Evolutionary conservation across 352 stramenopile genomes (phyloP).

Genomic region (Pythium aquatile): DNA sequence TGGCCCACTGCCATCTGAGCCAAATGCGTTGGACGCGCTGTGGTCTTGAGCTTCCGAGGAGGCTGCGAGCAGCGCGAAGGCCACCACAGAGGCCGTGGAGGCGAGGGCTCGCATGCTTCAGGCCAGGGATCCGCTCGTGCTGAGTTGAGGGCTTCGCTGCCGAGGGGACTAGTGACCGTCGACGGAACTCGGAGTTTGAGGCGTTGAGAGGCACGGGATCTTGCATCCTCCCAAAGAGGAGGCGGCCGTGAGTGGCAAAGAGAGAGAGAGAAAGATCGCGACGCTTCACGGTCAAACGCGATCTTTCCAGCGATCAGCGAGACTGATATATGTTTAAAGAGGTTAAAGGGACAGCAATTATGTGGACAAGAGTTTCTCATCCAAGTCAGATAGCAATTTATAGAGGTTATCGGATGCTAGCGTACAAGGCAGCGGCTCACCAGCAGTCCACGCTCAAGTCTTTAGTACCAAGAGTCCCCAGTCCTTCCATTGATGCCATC

Average conservation of each 20-base stretch:
- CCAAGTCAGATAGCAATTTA: too few species aligned
- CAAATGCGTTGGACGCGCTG: not conserved
- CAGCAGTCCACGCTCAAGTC: too few species aligned
- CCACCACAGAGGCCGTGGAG: not conserved
- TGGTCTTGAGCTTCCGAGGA: not conserved
- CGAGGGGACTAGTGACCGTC: not conserved
- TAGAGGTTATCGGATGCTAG: too few species aligned
- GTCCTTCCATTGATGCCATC: too few species aligned
- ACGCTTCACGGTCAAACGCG: not conserved
- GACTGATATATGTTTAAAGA: not conserved
- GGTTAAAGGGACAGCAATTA: not conserved
- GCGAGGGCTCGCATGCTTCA: not conserved
- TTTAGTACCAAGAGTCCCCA: too few species aligned
- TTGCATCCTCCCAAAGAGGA: not conserved
- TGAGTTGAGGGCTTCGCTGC: too few species aligned
- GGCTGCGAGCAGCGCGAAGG: not conserved
- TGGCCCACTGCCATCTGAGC: not conserved
- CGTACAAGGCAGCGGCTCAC: too few species aligned
- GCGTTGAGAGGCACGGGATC: not conserved
- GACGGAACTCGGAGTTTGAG: not conserved
- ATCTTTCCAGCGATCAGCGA: not conserved
- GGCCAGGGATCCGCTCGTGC: not conserved
- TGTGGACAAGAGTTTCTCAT: too few species aligned
- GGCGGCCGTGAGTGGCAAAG: too few species aligned
- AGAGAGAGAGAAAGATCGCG: not conserved